Evolutionary conservation across 2,329 filamentous ascomycete genomes (phyloP).

Genomic region (Ilyonectria robusta): DNA sequence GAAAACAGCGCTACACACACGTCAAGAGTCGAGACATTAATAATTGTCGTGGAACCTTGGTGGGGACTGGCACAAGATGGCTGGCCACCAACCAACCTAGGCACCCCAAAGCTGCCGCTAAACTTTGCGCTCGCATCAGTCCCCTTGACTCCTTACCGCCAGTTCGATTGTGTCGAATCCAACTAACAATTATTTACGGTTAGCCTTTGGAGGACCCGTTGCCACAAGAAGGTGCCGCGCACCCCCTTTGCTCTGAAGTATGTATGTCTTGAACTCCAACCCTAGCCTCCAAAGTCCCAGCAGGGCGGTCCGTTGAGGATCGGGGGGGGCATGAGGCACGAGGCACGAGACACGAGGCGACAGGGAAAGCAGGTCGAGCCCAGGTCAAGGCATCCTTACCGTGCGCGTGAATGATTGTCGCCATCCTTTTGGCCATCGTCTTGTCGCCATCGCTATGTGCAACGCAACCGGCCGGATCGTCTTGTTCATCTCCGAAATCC

Average conservation of each 20-base stretch:
- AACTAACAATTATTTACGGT: conserved; percentile 28
- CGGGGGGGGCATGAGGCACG: conserved; percentile 10
- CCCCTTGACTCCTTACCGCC: conserved; percentile 40
- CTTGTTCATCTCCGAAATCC: conserved; percentile 30
- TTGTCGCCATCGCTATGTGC: neutral
- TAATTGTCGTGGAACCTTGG: conserved; percentile 6
- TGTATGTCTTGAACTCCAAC: conserved; percentile 12
- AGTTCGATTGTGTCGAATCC: conserved; percentile 41
- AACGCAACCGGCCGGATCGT: conserved; percentile 21
- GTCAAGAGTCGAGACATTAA: neutral
- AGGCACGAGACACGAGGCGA: conserved; percentile 18
- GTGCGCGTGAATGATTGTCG: conserved; percentile 12
- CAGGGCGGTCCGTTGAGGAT: conserved; percentile 39
- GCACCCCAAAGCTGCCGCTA: conserved; percentile 3
- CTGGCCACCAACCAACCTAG: conserved; percentile 13
- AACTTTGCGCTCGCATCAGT: conserved; percentile 6
- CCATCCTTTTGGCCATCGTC: neutral
- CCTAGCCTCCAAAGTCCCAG: conserved; percentile 32
- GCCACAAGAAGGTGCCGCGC: conserved; percentile 36
- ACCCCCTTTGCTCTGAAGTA: conserved; percentile 24
- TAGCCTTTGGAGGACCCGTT: conserved; percentile 27
- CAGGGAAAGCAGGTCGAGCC: conserved; percentile 16
- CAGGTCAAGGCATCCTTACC: conserved; percentile 14
- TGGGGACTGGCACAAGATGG: conserved; percentile 10
- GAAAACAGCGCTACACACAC: neutral